Evolutionary conservation across 495 filamentous ascomycete species (phyloP).

Genomic region (Aspergillus funiculosus): DNA sequence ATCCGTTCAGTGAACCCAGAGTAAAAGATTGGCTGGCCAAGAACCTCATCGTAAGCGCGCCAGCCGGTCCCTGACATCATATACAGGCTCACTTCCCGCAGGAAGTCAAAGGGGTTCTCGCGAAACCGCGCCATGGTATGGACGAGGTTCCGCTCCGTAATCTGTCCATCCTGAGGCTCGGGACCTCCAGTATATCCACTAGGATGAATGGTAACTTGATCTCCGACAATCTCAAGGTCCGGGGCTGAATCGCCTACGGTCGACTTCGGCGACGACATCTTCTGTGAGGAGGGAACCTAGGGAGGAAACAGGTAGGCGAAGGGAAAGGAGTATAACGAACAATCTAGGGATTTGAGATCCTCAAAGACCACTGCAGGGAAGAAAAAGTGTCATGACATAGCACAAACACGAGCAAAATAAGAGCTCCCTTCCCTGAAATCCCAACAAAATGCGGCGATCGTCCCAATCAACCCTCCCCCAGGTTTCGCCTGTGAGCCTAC

Average conservation of each 20-base stretch:
- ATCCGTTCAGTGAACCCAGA: conserved; percentile 86
- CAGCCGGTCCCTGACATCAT: conserved; percentile 79
- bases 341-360: not conserved
- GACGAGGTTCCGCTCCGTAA: conserved; percentile 67
- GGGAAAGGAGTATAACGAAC: too few relatives aligned
- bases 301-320: conserved; percentile 1
- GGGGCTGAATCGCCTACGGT: conserved; percentile 52
- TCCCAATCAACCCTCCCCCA: not conserved
- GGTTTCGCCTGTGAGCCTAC: not conserved
- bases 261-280: conserved; percentile 36
- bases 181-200: conserved; percentile 55
- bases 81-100: conserved; percentile 86
- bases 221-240: conserved; percentile 75
- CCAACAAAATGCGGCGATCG: conserved; percentile 11
- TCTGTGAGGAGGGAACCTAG: conserved; percentile 7
- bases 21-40: conserved; percentile 93
- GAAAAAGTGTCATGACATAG: conserved; percentile 15
- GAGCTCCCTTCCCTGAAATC: conserved; percentile 10
- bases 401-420: not conserved
- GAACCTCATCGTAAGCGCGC: conserved; percentile 83
- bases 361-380: conserved; percentile 8
- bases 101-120: conserved; percentile 66
- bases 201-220: conserved; percentile 73
- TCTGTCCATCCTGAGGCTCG: conserved; percentile 33
- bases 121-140: conserved; percentile 79